Evolutionary conservation across 2,329 filamentous ascomycete species (phyloP), one percentile per base, ranked within the genome.

Genomic region (Epichloe baconii): DNA sequence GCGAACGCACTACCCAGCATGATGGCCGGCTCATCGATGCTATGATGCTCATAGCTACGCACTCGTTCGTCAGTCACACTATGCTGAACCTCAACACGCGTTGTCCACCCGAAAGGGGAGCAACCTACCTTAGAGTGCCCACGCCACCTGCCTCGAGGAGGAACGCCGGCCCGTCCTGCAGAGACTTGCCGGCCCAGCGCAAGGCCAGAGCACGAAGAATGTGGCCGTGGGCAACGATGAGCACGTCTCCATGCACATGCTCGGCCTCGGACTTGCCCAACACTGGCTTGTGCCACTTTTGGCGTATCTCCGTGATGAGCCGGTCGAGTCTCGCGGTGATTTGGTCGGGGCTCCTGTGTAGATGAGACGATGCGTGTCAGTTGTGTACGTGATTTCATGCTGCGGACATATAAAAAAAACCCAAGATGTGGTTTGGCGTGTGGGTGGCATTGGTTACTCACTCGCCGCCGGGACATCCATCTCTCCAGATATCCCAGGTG

Each of bases 141-240:
- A 93, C 82, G 57, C 86, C 88, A n/a, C 88, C 88, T 5, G 88
- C 86, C 65, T 96, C 90, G n/a, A 96, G 71, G 54, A 95, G 73
- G 64, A 96, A 81, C 5, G 82, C 79, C 40, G 88, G 85, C 7
- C 85, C 88, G 47, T 88, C 83, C 50, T 80, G 77, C 53, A 96
- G 71, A 12, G 79, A 74, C 70, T 85, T 85, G 0, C 81, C 80
- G 0, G 83, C 77, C 90, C 90, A 96, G 35, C 89, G 77, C 73
- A 91, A 87, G 6, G 90, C 89, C 65, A 96, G 88, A 0, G 88
- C 87, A 15, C 90, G 76, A 49, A 96, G 71, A 52, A 95, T 91
- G 69, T 95, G 90, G 0, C 90, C 90, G 64, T 96, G 90, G 21
- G 88, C 90, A 5, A 96, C 88, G 47, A 95, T 74, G 23, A 78